Evolutionary conservation across 345 rosid species (phyloP).

Genomic region (Lumnitzera littorea): DNA sequence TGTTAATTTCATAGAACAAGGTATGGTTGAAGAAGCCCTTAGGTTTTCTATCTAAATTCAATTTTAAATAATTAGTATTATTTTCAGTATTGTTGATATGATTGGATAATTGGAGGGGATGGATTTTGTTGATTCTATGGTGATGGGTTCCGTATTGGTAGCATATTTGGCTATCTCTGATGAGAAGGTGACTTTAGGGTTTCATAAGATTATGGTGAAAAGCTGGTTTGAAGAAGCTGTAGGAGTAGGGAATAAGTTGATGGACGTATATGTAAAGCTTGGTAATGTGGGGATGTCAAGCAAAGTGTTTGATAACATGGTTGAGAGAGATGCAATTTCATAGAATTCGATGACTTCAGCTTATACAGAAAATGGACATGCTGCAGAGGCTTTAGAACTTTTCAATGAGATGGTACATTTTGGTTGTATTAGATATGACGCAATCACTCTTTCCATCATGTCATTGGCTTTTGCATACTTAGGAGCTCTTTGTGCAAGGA

Average conservation of each 20-base stretch:
- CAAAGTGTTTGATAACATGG: constrained; percentile 61
- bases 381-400: constrained; percentile 50
- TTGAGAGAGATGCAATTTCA: constrained; percentile 53
- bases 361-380: constrained; percentile 63
- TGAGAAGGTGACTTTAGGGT: constrained; percentile 42
- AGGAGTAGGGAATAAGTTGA: constrained; percentile 55
- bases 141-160: constrained; percentile 56
- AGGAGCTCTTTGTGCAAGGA: constrained; percentile 56
- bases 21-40: too few species aligned
- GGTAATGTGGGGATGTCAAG: constrained; percentile 42
- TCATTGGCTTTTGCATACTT: constrained; percentile 64
- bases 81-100: too few species aligned
- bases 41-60: too few species aligned
- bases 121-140: constrained; percentile 46
- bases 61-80: too few species aligned
- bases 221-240: constrained; percentile 48
- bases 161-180: constrained; percentile 58
- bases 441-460: constrained; percentile 60
- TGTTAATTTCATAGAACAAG: too few species aligned
- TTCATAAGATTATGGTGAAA: constrained; percentile 55
- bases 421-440: constrained; percentile 38
- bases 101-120: constrained; percentile 3
- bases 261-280: constrained; percentile 74
- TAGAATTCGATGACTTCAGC: constrained; percentile 76
- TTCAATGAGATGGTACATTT: constrained; percentile 39